These are phyloP conservation scores for Flaveria sonorensis DNA, from an alignment of 129 eudicot species.

Conservation along the genomic window DNA sequence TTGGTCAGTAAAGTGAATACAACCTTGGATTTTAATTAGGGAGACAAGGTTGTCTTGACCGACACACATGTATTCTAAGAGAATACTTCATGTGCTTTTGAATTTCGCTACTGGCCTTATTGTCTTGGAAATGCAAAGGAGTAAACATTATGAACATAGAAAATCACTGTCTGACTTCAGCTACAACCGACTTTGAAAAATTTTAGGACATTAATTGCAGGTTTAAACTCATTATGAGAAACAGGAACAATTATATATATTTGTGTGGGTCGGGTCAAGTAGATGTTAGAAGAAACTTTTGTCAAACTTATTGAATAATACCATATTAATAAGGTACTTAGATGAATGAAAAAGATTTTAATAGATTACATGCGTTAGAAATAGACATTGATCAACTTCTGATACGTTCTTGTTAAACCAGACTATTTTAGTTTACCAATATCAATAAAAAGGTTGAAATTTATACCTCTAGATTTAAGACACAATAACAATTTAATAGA, in stretches of 20 bases:
- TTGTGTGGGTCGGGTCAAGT: neutral
- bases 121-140: conserved; percentile 44
- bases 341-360: neutral
- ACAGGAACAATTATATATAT: neutral
- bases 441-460: neutral
- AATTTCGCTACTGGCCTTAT: conserved; percentile 38
- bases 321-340: neutral
- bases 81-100: conserved; percentile 49
- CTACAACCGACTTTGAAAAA: neutral
- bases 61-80: conserved; percentile 46
- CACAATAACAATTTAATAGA: no score
- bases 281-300: no score
- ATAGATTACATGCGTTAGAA: neutral
- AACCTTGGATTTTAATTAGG: conserved; percentile 28
- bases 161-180: neutral
- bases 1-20: conserved; percentile 23
- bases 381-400: neutral
- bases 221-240: neutral
- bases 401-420: neutral
- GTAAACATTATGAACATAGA: neutral
- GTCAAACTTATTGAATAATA: neutral
- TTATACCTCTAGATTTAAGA: neutral
- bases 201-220: neutral
- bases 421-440: neutral
- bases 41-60: conserved; percentile 37